These are phyloP conservation scores for Oxytropis ochrocephala DNA, from an alignment of 306 rosid genomes.

Conservation along the genomic window DNA sequence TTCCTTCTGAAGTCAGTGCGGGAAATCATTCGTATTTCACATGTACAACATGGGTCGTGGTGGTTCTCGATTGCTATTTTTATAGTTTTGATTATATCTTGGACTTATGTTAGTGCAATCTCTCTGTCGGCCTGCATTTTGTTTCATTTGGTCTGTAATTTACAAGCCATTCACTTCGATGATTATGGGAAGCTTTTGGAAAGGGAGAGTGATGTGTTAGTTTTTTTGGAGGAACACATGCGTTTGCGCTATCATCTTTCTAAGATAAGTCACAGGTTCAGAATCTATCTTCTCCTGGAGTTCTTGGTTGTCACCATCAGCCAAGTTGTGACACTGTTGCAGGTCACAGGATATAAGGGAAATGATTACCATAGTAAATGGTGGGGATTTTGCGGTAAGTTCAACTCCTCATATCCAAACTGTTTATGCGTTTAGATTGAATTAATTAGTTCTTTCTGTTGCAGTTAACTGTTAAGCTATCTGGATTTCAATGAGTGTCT, in stretches of 20 bases:
- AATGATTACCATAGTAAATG: slow-evolving; percentile 41
- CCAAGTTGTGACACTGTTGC: slow-evolving; percentile 61
- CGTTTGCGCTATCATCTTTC: slow-evolving; percentile 72
- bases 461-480: background rate
- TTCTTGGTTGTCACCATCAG: slow-evolving; percentile 66
- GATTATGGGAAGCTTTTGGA: slow-evolving; percentile 72
- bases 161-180: slow-evolving; percentile 75
- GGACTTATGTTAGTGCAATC: slow-evolving; percentile 70
- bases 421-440: slow-evolving; percentile 7
- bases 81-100: slow-evolving; percentile 44
- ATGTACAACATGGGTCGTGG: slow-evolving; percentile 42
- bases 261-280: slow-evolving; percentile 81
- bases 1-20: slow-evolving; percentile 52
- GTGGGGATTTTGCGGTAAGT: slow-evolving; percentile 90
- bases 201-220: slow-evolving; percentile 52
- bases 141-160: slow-evolving; percentile 82
- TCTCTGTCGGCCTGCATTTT: slow-evolving; percentile 68
- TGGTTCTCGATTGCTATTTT: slow-evolving; percentile 41
- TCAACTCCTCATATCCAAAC: slow-evolving; percentile 11
- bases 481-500: background rate
- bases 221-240: slow-evolving; percentile 69
- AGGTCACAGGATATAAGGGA: slow-evolving; percentile 49
- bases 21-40: slow-evolving; percentile 45
- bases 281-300: slow-evolving; percentile 65
- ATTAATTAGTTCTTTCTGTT: background rate